These are phyloP conservation scores for Penicillium sp. DNA, from an alignment of 2,329 filamentous ascomycete genomes.

Conservation along the genomic window DNA sequence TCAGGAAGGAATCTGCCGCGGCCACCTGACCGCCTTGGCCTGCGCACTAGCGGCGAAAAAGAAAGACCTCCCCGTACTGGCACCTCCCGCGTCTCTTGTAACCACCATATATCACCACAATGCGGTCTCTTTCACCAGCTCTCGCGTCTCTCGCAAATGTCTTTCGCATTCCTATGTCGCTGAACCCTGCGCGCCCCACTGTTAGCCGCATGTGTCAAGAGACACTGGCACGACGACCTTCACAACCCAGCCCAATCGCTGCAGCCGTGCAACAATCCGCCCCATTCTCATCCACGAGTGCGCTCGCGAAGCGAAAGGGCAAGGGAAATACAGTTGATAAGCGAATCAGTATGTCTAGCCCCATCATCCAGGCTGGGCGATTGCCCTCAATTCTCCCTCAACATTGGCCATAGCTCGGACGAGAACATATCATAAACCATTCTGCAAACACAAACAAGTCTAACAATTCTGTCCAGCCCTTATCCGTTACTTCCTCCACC, in stretches of 20 bases:
- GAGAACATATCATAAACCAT: not conserved
- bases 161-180: conserved; percentile 48
- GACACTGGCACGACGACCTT: conserved; percentile 22
- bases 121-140: conserved; percentile 44
- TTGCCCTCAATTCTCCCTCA: not conserved
- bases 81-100: conserved; percentile 20
- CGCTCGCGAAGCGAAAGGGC: conserved; percentile 45
- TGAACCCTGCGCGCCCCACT: conserved; percentile 33
- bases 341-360: conserved; percentile 48
- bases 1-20: conserved; percentile 27
- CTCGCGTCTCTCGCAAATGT: conserved; percentile 51
- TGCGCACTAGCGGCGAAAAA: too few species aligned
- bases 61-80: conserved; percentile 16
- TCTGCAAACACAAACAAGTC: not conserved
- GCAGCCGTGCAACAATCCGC: conserved; percentile 26
- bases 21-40: too few species aligned
- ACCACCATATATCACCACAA: conserved; percentile 26
- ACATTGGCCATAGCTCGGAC: not conserved
- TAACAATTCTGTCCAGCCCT: conserved; percentile 50
- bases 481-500: conserved; percentile 72
- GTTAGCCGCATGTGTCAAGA: conserved; percentile 28
- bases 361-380: not conserved
- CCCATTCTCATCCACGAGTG: conserved; percentile 46
- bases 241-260: conserved; percentile 26
- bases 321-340: conserved; percentile 38